Evolutionary conservation across 2,329 filamentous ascomycete genomes (phyloP), one percentile per base, ranked within the genome.

Genomic region (Talaromyces albobiverticillius): DNA sequence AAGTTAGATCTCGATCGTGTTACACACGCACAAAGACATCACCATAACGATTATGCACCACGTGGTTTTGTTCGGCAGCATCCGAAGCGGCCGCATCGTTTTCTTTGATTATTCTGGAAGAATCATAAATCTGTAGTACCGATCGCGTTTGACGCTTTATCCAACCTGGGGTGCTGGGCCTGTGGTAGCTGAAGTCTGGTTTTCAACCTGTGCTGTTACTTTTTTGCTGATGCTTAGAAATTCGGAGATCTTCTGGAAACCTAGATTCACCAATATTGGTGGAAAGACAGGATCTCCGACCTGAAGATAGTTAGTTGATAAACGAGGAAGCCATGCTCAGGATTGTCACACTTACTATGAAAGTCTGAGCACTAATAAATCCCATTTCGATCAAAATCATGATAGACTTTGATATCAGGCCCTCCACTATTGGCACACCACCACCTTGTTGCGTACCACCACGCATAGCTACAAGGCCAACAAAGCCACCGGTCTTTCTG

Each of bases 171-270:
- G 5, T n/a, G 14, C 32, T 36, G 32, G 8, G 14, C 14, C 32
- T 5, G 4, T 16, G 14, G 14, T 4, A 16, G 32, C 16, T 36
- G 34, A 22, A 45, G 2, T 13, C 11, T 34, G 18, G 13, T 36
- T 45, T 6, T 31, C 20, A 13, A 20, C 20, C 13, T 22, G 26
- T 36, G 20, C 22, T 36, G 16, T 2, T 6, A 32, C 32, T 25
- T 34, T 50, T 23, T 34, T 50, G 47, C 47, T 55, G 25, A 51
- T 55, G 46, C 53, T 55, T 22, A 55, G 53, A 41, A 55, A 55
- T 32, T 55, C 53, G 3, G 53, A 55, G 13, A 50, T 32, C 26
- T 50, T 49, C 16, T 51, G 53, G 34, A 55, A 55, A 20, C 53
- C 53, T n/a, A 55, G 34, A 5, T 40, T 55, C 18, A 29, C 34